Conservation (phyloP, 148 eudicot genomes). For the Chenopodium berlandieri region DNA sequence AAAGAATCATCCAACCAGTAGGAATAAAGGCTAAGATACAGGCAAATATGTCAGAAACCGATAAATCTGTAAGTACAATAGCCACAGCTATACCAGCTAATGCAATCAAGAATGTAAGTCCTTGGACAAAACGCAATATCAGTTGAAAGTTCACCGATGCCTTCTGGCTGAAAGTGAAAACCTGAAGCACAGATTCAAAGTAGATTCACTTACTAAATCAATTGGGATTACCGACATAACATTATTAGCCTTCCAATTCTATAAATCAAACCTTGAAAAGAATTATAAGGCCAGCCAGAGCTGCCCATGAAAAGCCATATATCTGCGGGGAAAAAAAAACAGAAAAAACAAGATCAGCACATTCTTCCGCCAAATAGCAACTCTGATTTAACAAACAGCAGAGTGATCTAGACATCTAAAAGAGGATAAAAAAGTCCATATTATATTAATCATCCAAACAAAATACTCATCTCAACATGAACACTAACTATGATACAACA, state of each 20-base stretch:
- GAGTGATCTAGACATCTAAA: constrained; percentile 1
- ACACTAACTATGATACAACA: neutral
- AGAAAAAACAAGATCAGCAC: constrained; percentile 17
- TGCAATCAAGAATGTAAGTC: constrained; percentile 74
- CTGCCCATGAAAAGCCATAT: constrained; percentile 92
- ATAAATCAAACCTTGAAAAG: constrained; percentile 77
- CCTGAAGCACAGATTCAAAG: constrained; percentile 40
- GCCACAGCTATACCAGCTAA: constrained; percentile 72
- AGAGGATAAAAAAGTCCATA: neutral
- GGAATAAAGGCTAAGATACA: constrained; percentile 89
- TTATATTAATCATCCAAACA: neutral
- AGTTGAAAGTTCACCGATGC: constrained; percentile 94
- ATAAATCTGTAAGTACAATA: constrained; percentile 45
- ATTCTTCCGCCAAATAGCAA: neutral
- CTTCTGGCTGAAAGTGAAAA: constrained; percentile 98
- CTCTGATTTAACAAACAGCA: neutral
- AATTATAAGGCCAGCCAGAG: constrained; percentile 61
- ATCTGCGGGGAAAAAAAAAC: constrained; percentile 38
- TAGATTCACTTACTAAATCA: constrained; percentile 7
- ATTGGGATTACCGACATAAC: neutral
- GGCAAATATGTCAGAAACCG: constrained; percentile 75
- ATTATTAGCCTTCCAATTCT: neutral
- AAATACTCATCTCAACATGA: neutral
- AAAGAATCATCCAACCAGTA: constrained; percentile 96
- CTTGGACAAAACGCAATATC: constrained; percentile 86